These are phyloP conservation scores for Sporisorium sorghi DNA, from an alignment of 1,284 basidiomycete genomes.

Conservation along the genomic window DNA sequence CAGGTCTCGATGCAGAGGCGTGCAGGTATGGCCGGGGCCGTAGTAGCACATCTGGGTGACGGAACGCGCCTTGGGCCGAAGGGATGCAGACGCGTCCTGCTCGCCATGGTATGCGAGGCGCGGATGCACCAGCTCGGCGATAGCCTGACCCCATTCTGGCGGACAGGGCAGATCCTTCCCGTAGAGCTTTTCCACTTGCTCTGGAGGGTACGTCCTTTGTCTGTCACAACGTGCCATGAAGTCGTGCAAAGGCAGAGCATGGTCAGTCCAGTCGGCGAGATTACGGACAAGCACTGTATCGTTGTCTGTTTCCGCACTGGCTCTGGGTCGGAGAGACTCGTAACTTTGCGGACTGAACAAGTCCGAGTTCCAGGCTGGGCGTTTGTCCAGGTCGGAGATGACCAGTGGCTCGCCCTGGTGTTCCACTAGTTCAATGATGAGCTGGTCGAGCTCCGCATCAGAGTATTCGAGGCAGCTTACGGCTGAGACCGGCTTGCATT, in stretches of 20 bases:
- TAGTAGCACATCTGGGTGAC: constrained; percentile 18
- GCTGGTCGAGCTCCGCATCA: constrained; percentile 17
- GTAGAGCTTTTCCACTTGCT: constrained; percentile 22
- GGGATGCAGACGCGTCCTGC: constrained; percentile 19
- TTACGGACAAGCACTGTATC: constrained; percentile 8
- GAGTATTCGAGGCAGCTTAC: constrained; percentile 22
- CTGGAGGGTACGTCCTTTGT: background rate
- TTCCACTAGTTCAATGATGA: constrained; percentile 29
- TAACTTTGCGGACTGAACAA: constrained; percentile 24
- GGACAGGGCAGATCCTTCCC: constrained; percentile 24
- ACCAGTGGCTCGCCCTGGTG: constrained; percentile 24
- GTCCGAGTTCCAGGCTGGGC: constrained; percentile 16
- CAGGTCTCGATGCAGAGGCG: constrained; percentile 24
- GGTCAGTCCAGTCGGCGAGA: constrained; percentile 11
- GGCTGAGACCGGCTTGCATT: background rate
- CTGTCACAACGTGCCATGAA: constrained; percentile 23
- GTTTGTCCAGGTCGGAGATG: constrained; percentile 40
- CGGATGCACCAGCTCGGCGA: constrained; percentile 21
- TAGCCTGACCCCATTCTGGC: constrained; percentile 1
- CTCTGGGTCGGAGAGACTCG: constrained; percentile 4
- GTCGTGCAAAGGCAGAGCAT: background rate
- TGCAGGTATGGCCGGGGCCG: constrained; percentile 26
- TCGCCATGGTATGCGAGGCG: constrained; percentile 28
- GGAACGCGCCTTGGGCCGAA: constrained; percentile 2
- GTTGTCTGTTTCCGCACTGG: constrained; percentile 1